phyloP scores from a whole-genome alignment of 2,329 filamentous ascomycete genomes.

The Fusarium sp. region DNA sequence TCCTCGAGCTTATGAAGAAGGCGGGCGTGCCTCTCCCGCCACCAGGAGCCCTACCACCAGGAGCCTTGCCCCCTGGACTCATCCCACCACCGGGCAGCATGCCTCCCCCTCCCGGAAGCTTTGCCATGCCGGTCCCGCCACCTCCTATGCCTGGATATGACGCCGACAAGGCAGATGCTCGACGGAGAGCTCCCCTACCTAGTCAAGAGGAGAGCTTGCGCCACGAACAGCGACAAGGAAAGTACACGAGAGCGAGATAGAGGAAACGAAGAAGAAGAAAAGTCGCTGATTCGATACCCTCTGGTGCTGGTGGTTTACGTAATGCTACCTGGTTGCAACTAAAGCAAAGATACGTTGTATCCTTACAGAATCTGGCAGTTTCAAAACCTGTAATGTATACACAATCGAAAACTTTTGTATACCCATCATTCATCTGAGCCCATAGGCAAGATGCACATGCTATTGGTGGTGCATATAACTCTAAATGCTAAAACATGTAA shows the following conservation, averaged over 20 bases:
- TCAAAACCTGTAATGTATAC: constrained; percentile 11
- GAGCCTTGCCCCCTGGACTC: constrained; percentile 55
- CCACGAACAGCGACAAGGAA: constrained; percentile 75
- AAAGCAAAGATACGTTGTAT: neutral
- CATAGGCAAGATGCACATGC: neutral
- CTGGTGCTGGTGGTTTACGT: constrained; percentile 38
- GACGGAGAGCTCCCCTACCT: constrained; percentile 74
- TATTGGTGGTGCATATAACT: neutral
- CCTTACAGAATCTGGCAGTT: neutral
- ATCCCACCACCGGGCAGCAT: constrained; percentile 52
- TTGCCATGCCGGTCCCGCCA: constrained; percentile 48
- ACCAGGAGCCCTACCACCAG: constrained; percentile 56
- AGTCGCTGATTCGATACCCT: constrained; percentile 32
- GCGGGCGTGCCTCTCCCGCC: constrained; percentile 70
- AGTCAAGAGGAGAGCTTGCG: constrained; percentile 85
- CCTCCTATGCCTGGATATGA: constrained; percentile 50
- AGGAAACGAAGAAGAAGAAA: neutral
- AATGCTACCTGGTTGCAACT: neutral
- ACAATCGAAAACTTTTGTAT: constrained; percentile 7
- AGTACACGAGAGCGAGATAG: constrained; percentile 65
- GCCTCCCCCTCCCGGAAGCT: constrained; percentile 47
- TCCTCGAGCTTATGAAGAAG: constrained; percentile 72
- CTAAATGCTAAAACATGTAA: neutral
- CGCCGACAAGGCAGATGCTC: constrained; percentile 45
- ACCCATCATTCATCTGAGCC: neutral